These are phyloP conservation scores for Rhizopogon roseolus DNA, from an alignment of 768 basidiomycete genomes.

Conservation along the genomic window DNA sequence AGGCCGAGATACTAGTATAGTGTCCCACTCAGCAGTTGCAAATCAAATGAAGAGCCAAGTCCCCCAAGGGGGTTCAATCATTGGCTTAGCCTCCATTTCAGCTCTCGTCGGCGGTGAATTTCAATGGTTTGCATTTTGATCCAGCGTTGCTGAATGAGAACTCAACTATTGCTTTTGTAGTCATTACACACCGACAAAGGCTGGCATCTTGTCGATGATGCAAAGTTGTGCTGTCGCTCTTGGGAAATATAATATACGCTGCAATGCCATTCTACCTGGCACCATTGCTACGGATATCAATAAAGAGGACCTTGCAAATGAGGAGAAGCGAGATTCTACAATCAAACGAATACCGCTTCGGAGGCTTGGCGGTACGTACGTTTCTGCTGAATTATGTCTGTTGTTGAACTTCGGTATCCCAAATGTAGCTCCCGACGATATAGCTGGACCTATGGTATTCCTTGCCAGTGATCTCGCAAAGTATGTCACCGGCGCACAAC, in stretches of 20 bases:
- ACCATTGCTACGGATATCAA: conserved; percentile 79
- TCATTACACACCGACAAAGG: conserved; percentile 80
- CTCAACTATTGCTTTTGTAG: conserved; percentile 19
- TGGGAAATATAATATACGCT: conserved; percentile 72
- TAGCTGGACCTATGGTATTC: conserved; percentile 73
- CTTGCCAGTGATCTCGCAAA: conserved; percentile 66
- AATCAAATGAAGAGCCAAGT: conserved; percentile 68
- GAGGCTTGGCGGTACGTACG: conserved; percentile 53
- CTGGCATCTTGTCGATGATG: conserved; percentile 74
- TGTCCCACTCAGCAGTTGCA: conserved; percentile 45
- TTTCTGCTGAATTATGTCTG: background rate
- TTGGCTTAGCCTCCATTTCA: conserved; percentile 75
- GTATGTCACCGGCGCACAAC: conserved; percentile 63
- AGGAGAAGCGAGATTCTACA: conserved; percentile 56
- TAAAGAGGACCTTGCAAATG: conserved; percentile 63
- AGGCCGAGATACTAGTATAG: conserved; percentile 2
- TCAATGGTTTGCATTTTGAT: conserved; percentile 44
- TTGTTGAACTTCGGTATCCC: background rate
- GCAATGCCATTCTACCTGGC: conserved; percentile 68
- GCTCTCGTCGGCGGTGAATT: conserved; percentile 73
- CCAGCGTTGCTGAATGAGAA: background rate
- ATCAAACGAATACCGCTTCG: conserved; percentile 61
- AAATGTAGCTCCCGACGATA: conserved; percentile 53
- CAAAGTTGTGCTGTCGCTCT: conserved; percentile 75
- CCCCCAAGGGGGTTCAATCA: conserved; percentile 70